A percentile compares a stretch with the other conserved stretches of the same genome.
These are phyloP conservation scores for Bothriochloa decipiens DNA, from an alignment of 176 grass and related monocot genomes.

Conservation along the genomic window DNA sequence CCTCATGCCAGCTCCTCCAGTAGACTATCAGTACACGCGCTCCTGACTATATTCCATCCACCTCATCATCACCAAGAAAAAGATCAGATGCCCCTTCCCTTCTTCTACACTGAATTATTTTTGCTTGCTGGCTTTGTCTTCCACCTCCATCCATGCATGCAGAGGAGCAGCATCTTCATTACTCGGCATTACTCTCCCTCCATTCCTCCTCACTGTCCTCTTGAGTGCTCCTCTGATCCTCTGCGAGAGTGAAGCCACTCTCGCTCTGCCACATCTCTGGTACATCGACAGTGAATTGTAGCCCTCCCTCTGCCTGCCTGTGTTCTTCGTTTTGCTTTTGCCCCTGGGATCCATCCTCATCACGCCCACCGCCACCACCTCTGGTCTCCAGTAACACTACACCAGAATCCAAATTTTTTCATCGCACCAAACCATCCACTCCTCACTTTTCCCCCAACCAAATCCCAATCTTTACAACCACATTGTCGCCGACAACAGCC, in stretches of 20 bases:
- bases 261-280: not conserved
- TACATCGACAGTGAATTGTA: conserved; percentile 11
- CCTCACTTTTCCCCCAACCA: conserved; percentile 42
- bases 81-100: not conserved
- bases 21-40: conserved; percentile 6
- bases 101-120: conserved; percentile 18
- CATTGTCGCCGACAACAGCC: conserved; percentile 18
- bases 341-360: conserved; percentile 17
- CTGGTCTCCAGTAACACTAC: not conserved
- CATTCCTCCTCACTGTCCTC: conserved; percentile 30
- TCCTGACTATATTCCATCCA: conserved; percentile 36
- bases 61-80: not conserved
- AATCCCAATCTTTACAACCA: conserved; percentile 37
- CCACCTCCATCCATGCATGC: conserved; percentile 56
- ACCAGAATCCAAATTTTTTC: conserved; percentile 48
- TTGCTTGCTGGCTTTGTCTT: not conserved
- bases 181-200: conserved; percentile 47
- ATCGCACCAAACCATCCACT: conserved; percentile 50
- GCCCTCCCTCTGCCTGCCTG: not conserved
- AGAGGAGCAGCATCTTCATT: conserved; percentile 48
- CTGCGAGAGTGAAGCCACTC: not conserved
- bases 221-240: not conserved
- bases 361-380: conserved; percentile 17
- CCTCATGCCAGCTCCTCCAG: conserved; percentile 43
- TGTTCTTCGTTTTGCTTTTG: not conserved